Conservation (phyloP, 805 yeast genomes). For the Pichia manshurica region DNA sequence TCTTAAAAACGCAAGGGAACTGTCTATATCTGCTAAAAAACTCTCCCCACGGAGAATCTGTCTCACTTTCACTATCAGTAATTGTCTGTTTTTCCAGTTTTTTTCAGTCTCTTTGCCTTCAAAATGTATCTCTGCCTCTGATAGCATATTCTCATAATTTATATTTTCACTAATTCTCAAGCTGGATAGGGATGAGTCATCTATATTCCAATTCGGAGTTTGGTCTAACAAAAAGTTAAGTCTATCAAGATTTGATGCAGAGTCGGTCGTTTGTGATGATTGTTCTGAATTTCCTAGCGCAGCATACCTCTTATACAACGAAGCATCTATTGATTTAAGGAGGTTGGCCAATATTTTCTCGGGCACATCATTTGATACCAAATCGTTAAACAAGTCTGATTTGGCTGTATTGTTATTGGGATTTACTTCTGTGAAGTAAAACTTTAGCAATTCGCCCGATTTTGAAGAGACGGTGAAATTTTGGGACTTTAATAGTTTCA, state of each 20-base stretch:
- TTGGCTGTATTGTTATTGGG: constrained; percentile 35
- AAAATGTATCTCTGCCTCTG: constrained; percentile 36
- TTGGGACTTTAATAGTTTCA: constrained; percentile 19
- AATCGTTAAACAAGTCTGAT: constrained; percentile 39
- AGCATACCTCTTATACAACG: constrained; percentile 15
- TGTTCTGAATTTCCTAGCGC: neutral
- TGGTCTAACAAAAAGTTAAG: constrained; percentile 4
- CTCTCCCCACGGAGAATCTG: constrained; percentile 54
- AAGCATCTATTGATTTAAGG: constrained; percentile 28
- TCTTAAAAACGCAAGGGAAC: constrained; percentile 22
- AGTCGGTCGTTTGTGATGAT: neutral
- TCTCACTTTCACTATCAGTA: constrained; percentile 50
- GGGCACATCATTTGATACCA: constrained; percentile 32
- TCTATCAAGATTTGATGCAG: neutral
- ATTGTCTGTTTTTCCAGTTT: constrained; percentile 78
- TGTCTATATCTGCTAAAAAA: constrained; percentile 1
- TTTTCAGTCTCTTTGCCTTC: constrained; percentile 77
- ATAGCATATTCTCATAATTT: constrained; percentile 25
- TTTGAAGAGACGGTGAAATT: constrained; percentile 15
- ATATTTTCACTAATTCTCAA: constrained; percentile 20
- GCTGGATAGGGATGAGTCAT: constrained; percentile 29
- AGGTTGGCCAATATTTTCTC: constrained; percentile 21
- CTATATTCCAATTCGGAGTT: constrained; percentile 24
- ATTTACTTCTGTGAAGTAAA: constrained; percentile 33
- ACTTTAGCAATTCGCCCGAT: constrained; percentile 28